Evolutionary conservation across 2,329 filamentous ascomycete genomes (phyloP).

Genomic region (Colletotrichum melonis): DNA sequence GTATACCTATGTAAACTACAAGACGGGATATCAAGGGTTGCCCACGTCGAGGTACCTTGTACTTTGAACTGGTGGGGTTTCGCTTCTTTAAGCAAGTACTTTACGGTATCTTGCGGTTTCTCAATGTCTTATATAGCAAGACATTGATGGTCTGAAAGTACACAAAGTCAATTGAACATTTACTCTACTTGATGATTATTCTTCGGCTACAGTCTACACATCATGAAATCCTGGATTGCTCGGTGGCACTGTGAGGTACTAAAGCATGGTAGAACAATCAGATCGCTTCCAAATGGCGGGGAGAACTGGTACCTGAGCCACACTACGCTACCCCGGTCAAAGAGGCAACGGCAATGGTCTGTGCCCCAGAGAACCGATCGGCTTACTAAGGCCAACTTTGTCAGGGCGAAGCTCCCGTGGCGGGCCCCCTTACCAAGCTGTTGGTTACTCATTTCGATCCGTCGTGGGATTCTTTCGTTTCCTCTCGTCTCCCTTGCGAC

Average conservation of each 20-base stretch:
- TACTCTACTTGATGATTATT: background rate
- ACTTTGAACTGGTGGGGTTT: background rate
- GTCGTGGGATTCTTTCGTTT: background rate
- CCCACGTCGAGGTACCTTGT: background rate
- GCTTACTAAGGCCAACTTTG: slow-evolving; percentile 30
- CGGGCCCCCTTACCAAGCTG: slow-evolving; percentile 28
- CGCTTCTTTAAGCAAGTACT: background rate
- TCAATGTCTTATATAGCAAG: background rate
- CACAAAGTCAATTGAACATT: background rate
- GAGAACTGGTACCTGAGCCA: background rate
- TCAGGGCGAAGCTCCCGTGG: slow-evolving; percentile 30
- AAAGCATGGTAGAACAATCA: background rate
- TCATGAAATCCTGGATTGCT: background rate
- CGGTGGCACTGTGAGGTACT: background rate
- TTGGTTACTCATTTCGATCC: background rate
- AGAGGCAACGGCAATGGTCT: background rate
- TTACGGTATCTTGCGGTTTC: background rate
- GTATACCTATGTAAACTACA: too few relatives aligned
- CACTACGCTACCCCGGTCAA: background rate
- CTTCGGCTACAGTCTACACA: background rate
- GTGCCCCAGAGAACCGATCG: background rate
- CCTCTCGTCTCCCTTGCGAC: slow-evolving; percentile 15
- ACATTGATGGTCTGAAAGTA: background rate
- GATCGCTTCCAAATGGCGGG: too few relatives aligned
- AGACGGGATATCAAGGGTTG: background rate